Evolutionary conservation across 768 basidiomycete species (phyloP).

Genomic region (Hygrophoropsis aurantiaca): DNA sequence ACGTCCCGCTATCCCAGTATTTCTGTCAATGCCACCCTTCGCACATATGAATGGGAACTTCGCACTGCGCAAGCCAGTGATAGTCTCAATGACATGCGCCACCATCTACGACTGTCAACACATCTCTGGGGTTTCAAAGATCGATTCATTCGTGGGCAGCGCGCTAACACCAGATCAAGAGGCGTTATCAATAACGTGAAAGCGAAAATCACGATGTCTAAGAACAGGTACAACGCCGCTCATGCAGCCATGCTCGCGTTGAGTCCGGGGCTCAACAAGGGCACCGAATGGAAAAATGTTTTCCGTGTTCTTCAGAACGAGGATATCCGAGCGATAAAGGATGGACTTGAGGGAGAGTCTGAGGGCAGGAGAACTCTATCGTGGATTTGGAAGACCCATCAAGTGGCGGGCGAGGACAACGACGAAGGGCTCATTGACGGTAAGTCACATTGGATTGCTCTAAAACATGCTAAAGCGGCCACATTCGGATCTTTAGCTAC

Average conservation of each 20-base stretch:
- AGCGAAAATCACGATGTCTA: neutral
- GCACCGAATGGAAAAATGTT: neutral
- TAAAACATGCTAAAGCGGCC: neutral
- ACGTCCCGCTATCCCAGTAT: neutral
- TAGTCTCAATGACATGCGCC: too few relatives aligned
- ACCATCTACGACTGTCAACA: too few relatives aligned
- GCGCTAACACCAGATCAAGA: neutral
- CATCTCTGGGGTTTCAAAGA: neutral
- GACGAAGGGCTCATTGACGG: neutral
- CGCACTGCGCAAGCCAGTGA: too few relatives aligned
- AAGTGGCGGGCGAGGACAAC: neutral
- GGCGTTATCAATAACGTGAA: neutral
- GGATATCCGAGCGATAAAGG: neutral
- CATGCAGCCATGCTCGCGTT: neutral
- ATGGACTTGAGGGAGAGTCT: neutral
- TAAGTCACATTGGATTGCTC: neutral
- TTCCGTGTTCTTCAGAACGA: neutral
- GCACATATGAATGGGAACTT: neutral
- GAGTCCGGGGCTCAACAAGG: neutral
- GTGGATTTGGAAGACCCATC: neutral
- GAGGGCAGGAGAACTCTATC: neutral
- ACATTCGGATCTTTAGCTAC: neutral
- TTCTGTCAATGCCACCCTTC: neutral
- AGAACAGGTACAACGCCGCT: neutral
- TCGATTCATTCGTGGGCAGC: neutral